Evolutionary conservation across 1,139 yeast species (phyloP), one percentile per base, ranked within the genome.

Genomic region (Debaryomyces singareniensis): DNA sequence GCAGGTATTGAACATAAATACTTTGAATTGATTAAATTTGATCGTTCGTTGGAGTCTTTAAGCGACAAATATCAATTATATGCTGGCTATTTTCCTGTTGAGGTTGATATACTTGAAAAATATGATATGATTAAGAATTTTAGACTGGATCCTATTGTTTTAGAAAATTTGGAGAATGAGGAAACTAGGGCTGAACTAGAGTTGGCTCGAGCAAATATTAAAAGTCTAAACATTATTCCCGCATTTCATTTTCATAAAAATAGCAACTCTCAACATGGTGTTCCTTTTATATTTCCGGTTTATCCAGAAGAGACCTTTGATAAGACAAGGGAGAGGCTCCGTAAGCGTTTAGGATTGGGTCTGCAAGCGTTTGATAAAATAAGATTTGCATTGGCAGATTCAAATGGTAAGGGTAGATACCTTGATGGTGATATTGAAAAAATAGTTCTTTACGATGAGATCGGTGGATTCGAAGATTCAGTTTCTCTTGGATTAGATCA

Each of bases 211-310:
- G 43, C 42, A 32, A 60, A 38, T 50, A 65, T 69, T 20, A 58
- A 62, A 29, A 51, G 49, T 33, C 44, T 68, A 32, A 67, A 67
- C 36, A 77, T 40, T 29, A 53, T 66, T 10, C 68, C 72, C 0
- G 70, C 60, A 2, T 71, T 78, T 49, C 97, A 91, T 49, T 91
- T 80, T 58, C 73, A 80, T 51, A 83, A 80, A 44, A 85, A 78
- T 29, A 68, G 80, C 13, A 68, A 66, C 27, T 73, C 77, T 40
- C 66, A 76, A 13, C 98, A 93, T 51, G 93, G 97, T n/a, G 66
- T 82, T 21, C 96, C 98, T 5, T 91, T 91, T 51, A 60, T 82
- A 15, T 82, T 91, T 48, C 73, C 78, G 10, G 55, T 85, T 5
- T 62, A 69, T 31, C 79, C 82, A 3, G 68, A 67, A 13, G 98